A percentile compares a stretch with the other conserved stretches of the same genome.
phyloP scores from a whole-genome alignment of 2,329 filamentous ascomycete species.

The Ambrosiella beaveri region DNA sequence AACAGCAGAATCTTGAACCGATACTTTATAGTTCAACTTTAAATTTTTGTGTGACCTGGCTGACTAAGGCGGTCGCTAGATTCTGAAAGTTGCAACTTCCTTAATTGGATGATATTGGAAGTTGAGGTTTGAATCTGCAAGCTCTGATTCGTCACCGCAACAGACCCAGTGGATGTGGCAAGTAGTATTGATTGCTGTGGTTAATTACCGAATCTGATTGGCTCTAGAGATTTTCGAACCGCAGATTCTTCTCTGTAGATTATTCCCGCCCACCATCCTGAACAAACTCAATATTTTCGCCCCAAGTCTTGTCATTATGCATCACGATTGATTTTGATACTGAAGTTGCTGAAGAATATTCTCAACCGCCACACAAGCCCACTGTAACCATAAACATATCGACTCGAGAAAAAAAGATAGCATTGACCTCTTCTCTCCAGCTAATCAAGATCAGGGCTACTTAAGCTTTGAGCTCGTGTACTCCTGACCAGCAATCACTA shows the following conservation, averaged over 20 bases:
- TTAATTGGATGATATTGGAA: background rate
- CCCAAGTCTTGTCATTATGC: no score
- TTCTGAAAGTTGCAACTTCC: background rate
- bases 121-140: background rate
- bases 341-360: background rate
- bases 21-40: background rate
- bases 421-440: background rate
- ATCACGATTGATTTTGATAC: background rate
- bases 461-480: no score
- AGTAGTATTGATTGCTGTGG: background rate
- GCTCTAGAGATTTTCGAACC: background rate
- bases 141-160: background rate
- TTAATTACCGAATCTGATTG: background rate
- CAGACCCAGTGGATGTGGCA: background rate
- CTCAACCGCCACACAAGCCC: background rate
- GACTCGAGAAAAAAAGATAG: background rate
- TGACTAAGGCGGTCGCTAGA: background rate
- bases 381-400: background rate
- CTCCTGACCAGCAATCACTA: no score
- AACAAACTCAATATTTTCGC: no score
- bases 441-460: background rate
- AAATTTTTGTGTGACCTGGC: background rate
- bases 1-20: background rate
- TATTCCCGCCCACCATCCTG: background rate
- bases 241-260: background rate